phyloP scores from a whole-genome alignment of 352 stramenopile species.

The Pythium periplocum region DNA sequence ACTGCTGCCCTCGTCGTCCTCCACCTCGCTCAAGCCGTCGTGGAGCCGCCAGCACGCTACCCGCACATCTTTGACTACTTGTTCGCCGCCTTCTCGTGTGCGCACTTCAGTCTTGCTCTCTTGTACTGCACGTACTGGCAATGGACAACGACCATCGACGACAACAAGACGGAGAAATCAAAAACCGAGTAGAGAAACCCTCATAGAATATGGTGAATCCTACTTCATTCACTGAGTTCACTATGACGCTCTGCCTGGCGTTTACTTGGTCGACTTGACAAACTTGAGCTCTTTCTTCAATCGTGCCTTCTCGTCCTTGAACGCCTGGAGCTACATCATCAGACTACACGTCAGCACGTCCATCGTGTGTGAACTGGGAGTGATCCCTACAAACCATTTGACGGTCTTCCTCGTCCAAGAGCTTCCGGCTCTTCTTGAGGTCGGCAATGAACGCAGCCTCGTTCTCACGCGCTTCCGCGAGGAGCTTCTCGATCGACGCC shows the following conservation, averaged over 20 bases:
- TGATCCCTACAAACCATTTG: conserved; percentile 51
- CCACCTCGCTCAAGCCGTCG: conserved; percentile 41
- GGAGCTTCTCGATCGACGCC: conserved; percentile 65
- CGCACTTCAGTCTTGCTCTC: conserved; percentile 67
- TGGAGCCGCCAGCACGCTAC: conserved; percentile 50
- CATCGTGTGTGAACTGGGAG: too few relatives aligned
- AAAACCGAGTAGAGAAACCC: conserved; percentile 6
- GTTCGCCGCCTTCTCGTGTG: conserved; percentile 77
- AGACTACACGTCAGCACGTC: neutral
- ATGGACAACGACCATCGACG: conserved; percentile 35
- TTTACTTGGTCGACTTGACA: conserved; percentile 57
- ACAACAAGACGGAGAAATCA: conserved; percentile 3
- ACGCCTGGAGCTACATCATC: conserved; percentile 54
- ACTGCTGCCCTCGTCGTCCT: conserved; percentile 43
- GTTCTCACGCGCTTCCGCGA: conserved; percentile 71
- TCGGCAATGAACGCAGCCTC: conserved; percentile 76
- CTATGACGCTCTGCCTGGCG: too few relatives aligned
- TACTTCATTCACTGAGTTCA: too few relatives aligned
- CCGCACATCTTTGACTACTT: conserved; percentile 85
- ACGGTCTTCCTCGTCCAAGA: conserved; percentile 59
- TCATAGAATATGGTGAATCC: too few relatives aligned
- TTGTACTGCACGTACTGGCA: conserved; percentile 83
- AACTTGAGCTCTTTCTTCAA: conserved; percentile 85
- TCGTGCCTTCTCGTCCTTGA: conserved; percentile 82
- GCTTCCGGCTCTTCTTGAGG: conserved; percentile 49